A percentile compares a stretch with the other conserved stretches of the same genome.
Evolutionary conservation across 495 filamentous ascomycete genomes (phyloP).

Genomic region (Collariella sp.): DNA sequence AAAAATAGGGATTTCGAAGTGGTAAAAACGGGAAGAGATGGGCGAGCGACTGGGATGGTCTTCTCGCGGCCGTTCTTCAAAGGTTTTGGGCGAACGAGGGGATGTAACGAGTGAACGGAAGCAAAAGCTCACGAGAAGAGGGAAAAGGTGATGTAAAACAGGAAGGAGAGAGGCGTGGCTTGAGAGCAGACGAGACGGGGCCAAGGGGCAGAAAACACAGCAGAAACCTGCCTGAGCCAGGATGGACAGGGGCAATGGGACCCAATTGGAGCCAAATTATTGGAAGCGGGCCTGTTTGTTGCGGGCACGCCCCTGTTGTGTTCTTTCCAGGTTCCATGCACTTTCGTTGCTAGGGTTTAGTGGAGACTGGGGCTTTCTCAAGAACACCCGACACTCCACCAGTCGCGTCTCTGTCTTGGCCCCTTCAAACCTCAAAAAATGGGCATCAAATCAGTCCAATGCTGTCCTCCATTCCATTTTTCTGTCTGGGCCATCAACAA

Average conservation of each 20-base stretch:
- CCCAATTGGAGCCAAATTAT: slow-evolving; percentile 23
- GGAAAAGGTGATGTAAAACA: slow-evolving; percentile 23
- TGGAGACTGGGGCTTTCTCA: too few species aligned
- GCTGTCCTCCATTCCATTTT: not conserved
- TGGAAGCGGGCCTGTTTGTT: slow-evolving; percentile 11
- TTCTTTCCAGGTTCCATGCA: too few species aligned
- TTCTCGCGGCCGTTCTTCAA: slow-evolving; percentile 8
- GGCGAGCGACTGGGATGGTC: slow-evolving; percentile 1
- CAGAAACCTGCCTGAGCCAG: slow-evolving; percentile 17
- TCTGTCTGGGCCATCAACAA: not conserved
- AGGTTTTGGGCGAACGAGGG: slow-evolving; percentile 12
- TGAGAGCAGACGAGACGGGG: slow-evolving; percentile 12
- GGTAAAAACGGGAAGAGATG: not conserved
- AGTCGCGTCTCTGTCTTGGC: too few species aligned
- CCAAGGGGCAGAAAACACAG: slow-evolving; percentile 18
- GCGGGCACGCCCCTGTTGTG: slow-evolving; percentile 24
- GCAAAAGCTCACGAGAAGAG: slow-evolving; percentile 21
- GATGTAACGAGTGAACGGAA: slow-evolving; percentile 32
- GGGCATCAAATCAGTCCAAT: too few species aligned
- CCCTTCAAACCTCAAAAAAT: too few species aligned
- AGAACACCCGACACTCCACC: too few species aligned
- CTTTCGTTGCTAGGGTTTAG: too few species aligned
- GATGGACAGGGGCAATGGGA: slow-evolving; percentile 25
- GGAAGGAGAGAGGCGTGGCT: slow-evolving; percentile 26
- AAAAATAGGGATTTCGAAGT: not conserved